Evolutionary conservation across 495 filamentous ascomycete genomes (phyloP).

Genomic region (Penicillium coprophilum): DNA sequence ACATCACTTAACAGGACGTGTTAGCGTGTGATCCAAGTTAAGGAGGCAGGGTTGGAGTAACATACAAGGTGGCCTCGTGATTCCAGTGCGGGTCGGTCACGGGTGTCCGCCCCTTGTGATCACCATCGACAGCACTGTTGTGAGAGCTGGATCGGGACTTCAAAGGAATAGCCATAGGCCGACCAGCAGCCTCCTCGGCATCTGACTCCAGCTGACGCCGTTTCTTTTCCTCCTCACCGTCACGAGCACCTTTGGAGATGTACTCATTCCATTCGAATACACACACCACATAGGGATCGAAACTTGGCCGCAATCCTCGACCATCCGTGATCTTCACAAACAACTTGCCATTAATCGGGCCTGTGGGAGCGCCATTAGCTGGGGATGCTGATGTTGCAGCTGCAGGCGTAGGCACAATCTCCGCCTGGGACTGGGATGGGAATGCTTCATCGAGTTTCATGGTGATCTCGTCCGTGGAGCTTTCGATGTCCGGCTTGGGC

Average conservation of each 20-base stretch:
- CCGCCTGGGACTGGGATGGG: constrained; percentile 24
- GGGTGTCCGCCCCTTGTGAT: constrained; percentile 63
- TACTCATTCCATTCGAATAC: constrained; percentile 96
- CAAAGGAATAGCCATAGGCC: constrained; percentile 94
- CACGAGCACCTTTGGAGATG: constrained; percentile 80
- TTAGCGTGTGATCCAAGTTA: constrained; percentile 17
- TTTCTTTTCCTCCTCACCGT: constrained; percentile 54
- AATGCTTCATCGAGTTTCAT: constrained; percentile 48
- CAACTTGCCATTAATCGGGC: constrained; percentile 82
- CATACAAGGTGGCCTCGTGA: constrained; percentile 93
- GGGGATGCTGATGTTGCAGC: constrained; percentile 26
- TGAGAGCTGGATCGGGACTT: constrained; percentile 91
- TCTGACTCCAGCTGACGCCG: constrained; percentile 55
- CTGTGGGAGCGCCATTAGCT: constrained; percentile 58
- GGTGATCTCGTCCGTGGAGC: constrained; percentile 40
- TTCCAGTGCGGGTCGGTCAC: constrained; percentile 93
- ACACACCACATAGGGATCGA: constrained; percentile 91
- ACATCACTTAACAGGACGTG: constrained; percentile 69
- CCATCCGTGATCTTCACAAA: constrained; percentile 85
- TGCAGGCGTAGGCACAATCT: not conserved
- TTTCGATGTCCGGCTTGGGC: constrained; percentile 28
- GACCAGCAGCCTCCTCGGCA: constrained; percentile 59
- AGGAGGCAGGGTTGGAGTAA: constrained; percentile 19
- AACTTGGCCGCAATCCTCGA: constrained; percentile 73
- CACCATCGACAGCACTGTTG: constrained; percentile 73